Base-by-base conservation (phyloP, 768 basidiomycete genomes). In the Butyriboletus loyo region DNA sequence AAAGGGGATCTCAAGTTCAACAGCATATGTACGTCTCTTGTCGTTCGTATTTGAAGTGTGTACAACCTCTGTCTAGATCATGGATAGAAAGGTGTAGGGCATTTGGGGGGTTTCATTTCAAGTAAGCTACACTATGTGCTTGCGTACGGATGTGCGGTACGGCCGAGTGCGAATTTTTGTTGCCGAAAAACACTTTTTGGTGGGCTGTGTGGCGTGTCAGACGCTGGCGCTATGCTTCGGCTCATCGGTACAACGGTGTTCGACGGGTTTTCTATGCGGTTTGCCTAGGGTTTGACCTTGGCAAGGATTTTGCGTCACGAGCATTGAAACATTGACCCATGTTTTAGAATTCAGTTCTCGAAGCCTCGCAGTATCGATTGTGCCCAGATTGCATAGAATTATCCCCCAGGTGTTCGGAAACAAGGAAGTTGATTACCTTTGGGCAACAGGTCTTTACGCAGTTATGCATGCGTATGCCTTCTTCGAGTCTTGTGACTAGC, bases 1-100 rank as follows among this genome's bases (percentile, higher is more conserved):
- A 47, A 85, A 81, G 56, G 76, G 77, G 14, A 22, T 69, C 68
- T 47, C 75, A 68, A 59, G 66, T 75, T 44, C 71, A 14, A 50
- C 71, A n/a, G 34, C 52, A 55, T 47, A 64, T 21, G 63, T 66
- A 52, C 19, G 64, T 60, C 25, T 28, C 24, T 42, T 47, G 6
- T 21, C 1, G 17, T 7, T 9, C 1, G 10, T 40, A 4, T 28
- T 17, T 15, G 25, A 30, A 28, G 22, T 7, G 9, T 17, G 46
- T 7, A 8, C 15, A 36, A 39, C 19, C 9, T 47, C 17, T 15
- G n/a, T 25, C 24, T 35, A 66, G 65, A 65, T 67, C 37, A 46
- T 55, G 28, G 49, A 50, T 17, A 56, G 58, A 42, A 67, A 65
- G 52, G 50, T 60, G 37, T 67, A 60, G 40, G 5, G 14, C 7